Base-by-base conservation (phyloP, 75 land plant genomes). In the Isoetes taiwanensis region DNA sequence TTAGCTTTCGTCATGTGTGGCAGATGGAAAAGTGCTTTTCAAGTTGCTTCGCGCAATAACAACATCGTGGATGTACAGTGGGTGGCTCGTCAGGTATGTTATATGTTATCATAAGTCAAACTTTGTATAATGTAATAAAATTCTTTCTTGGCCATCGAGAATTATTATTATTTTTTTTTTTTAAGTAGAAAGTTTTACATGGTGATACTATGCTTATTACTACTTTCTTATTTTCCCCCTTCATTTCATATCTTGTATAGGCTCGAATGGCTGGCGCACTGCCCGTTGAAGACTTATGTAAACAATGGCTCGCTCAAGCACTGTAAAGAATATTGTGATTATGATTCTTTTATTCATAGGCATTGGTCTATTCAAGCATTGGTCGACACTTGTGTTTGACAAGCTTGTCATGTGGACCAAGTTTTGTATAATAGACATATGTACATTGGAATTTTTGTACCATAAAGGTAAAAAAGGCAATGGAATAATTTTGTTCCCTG, bases 1-100 rank as follows among this genome's bases (percentile, higher is more conserved):
- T 48, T 94, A 70, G 95, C 99, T 29, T 94, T 96, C 75, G 99
- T 94, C 30, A 81, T 85, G 16, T 94, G 99, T 72, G 99, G 99
- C 11, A 81, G 99, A 27, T 72, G 88, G 56, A 94, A 94, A 62
- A 90, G 78, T 63, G 99, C 99, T 31, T 94, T 94, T 62, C 99
- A 94, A 34, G 76, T 94, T 64, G 99, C 99, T 31, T 89, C 99
- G 30, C 78, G 84, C 39, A 94, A 87, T 76, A 85, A 85, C 46
- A 94, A 75, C 66, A 74, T 89, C 29, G 83, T 90, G 48, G 99
- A 94, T 71, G 99, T 94, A 58, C 84, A 94, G 59, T 94, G 87
- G 73, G 99, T 94, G 40, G 83, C 90, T 24, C 95, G 89, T 67
- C 91, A 85, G 96, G 99, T 94, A 54, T n/a, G 52, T 41, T 42